Base-by-base conservation (phyloP, 129 eudicot genomes). In the Tagetes patula region DNA sequence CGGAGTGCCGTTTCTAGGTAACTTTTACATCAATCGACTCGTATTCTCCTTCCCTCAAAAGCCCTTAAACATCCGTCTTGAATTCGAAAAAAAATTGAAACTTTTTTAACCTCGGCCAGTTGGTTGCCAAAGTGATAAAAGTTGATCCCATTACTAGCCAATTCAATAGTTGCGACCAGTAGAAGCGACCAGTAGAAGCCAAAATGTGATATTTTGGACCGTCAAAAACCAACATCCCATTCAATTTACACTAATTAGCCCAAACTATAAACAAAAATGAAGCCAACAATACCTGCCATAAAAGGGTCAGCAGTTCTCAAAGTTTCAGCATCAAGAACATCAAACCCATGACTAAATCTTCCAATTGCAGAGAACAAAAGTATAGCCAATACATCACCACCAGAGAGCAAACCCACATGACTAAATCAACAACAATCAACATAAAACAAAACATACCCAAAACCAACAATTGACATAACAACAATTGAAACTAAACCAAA, bases 241-340 rank as follows among this genome's bases (percentile, higher is more conserved):
- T 20, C 27, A 20, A 20, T 20, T 20, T 20, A 20, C 27, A 20
- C 27, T 20, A 50, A 50, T n/a, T 50, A 53, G 34, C 60, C 9
- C 10, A 53, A 20, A 53, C 27, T 6, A 53, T 14, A 53, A 10
- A 53, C 6, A 47, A 2, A 11, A 43, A 43, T 7, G 8, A 76
- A 47, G 54, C 38, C 41, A 59, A 48, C 0, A 65, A 55, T 81
- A 94, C 99, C 99, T 52, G 99, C 96, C 53, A 94, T 84, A 77
- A 94, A 94, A 50, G 99, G 99, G 82, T 94, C 99, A 14, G 97
- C 99, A 14, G 94, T 94, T 61, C 81, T 84, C 75, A 94, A 73
- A 1, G 99, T 94, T 49, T 90, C 96, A 0, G 65, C 34, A 61
- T 90, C 92, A 40, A 94, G 80, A 77, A 85, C 96, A 56, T 97